Percentiles rank a stretch among this genome's conserved stretches.
Evolutionary conservation across 2,329 filamentous ascomycete genomes (phyloP).

Genomic region (Aureobasidium sp.): DNA sequence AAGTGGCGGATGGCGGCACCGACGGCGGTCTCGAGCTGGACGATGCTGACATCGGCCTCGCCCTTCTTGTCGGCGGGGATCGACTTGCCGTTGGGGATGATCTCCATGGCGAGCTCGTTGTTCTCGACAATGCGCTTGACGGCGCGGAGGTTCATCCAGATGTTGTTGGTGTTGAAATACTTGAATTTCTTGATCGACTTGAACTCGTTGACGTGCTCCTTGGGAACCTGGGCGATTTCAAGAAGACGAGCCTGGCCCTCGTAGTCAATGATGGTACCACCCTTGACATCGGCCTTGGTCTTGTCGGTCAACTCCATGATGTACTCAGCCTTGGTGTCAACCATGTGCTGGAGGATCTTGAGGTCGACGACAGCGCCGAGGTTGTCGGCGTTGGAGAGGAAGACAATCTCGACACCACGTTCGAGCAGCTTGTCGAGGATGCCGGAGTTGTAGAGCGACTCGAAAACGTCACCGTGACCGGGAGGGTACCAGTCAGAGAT

Average conservation of each 20-base stretch:
- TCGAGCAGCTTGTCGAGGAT: slow-evolving; percentile 94
- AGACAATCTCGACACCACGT: slow-evolving; percentile 93
- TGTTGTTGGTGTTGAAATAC: slow-evolving; percentile 99
- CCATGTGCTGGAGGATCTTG: slow-evolving; percentile 98
- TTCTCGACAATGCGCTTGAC: slow-evolving; percentile 99
- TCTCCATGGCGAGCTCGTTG: slow-evolving; percentile 98
- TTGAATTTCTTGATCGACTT: slow-evolving; percentile 99
- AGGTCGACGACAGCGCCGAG: slow-evolving; percentile 95
- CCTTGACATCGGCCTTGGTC: slow-evolving; percentile 99
- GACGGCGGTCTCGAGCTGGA: slow-evolving; percentile 97
- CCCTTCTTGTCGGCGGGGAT: slow-evolving; percentile 99
- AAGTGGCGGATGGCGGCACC: slow-evolving; percentile 98
- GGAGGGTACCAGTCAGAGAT: slow-evolving; percentile 98
- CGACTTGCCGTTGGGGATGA: slow-evolving; percentile 98
- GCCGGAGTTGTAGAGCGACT: slow-evolving; percentile 98
- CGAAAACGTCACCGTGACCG: slow-evolving; percentile 98
- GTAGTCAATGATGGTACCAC: slow-evolving; percentile 99
- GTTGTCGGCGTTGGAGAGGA: slow-evolving; percentile 99
- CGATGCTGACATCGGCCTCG: slow-evolving; percentile 93
- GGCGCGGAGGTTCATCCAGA: slow-evolving; percentile 97
- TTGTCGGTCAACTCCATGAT: slow-evolving; percentile 99
- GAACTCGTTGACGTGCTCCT: slow-evolving; percentile 99
- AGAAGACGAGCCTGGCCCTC: slow-evolving; percentile 94
- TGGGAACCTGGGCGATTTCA: slow-evolving; percentile 98
- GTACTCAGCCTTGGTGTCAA: slow-evolving; percentile 93